Base-by-base conservation (phyloP, 768 basidiomycete genomes). In the Agrocybe chaxingu region DNA sequence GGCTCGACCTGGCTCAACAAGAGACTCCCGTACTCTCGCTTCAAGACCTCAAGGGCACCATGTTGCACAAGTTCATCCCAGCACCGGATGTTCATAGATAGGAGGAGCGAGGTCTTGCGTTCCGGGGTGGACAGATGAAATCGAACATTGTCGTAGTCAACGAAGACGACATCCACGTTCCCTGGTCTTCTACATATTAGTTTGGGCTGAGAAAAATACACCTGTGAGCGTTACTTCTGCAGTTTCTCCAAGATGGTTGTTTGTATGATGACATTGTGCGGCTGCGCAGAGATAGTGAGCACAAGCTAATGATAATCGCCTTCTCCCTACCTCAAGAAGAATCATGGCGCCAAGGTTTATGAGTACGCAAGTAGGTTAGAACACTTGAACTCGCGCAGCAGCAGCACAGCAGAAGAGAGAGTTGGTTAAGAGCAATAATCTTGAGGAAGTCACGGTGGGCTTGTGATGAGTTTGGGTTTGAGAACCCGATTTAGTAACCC, bases 1-100 rank as follows among this genome's bases (percentile, higher is more conserved):
- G 84, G 77, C 66, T 99, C 95, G 1, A 86, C 76, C 56, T 86
- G 76, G 18, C 74, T 67, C 51, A 77, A 71, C 43, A 98, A 66
- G 57, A 88, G 72, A 3, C 78, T 61, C 4, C 90, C 92, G 65
- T 98, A 98, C 69, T 96, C 92, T 40, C 89, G 78, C 61, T 76
- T 70, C 49, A 99, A 70, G 33, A 96, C 70, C 45, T 91, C 83
- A 31, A 84, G 61, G 1, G 91, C 97, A 40, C 96, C 97, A 62
- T 91, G 96, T 46, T 79, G 75, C 8, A 85, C 85, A 40, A 99
- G 82, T 65, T 98, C 93, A 53, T 87, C 82, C 96, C 96, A 99
- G 73, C 96, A 99, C 43, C 91, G 87, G 51, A 98, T 94, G 67
- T 87, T 86, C 93, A 99, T 98, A 30, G 96, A 98, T 16, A 99